phyloP scores from a whole-genome alignment of 306 rosid genomes.

The Cucumis cinereus region DNA sequence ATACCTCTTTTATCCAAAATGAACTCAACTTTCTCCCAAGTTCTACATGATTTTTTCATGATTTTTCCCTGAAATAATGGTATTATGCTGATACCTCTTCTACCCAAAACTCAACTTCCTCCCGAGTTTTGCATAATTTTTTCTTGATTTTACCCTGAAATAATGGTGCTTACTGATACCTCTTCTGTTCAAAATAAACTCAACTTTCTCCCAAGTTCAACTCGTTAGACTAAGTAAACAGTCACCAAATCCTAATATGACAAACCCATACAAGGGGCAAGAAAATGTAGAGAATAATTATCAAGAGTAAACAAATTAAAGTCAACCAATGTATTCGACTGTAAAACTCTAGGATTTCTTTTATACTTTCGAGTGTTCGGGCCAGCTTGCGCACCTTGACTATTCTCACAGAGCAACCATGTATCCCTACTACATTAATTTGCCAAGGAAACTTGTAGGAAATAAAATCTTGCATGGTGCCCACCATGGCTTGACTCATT shows the following conservation, averaged over 20 bases:
- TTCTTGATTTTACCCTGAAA: background rate
- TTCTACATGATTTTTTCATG: background rate
- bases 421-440: no score
- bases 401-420: background rate
- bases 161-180: background rate
- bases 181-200: background rate
- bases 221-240: background rate
- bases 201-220: background rate
- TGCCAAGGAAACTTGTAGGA: background rate
- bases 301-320: background rate
- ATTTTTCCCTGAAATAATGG: background rate
- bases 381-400: background rate
- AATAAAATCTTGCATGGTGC: background rate
- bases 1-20: background rate
- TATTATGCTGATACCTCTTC: background rate
- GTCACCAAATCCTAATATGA: background rate
- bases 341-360: background rate
- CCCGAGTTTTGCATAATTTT: background rate
- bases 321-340: background rate
- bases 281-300: background rate
- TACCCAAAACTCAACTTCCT: background rate
- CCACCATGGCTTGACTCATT: background rate
- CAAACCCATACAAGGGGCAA: background rate
- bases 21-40: background rate
- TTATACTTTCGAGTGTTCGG: background rate